These are phyloP conservation scores for Gonium pectorale DNA, from an alignment of 139 green algal species.

Conservation along the genomic window DNA sequence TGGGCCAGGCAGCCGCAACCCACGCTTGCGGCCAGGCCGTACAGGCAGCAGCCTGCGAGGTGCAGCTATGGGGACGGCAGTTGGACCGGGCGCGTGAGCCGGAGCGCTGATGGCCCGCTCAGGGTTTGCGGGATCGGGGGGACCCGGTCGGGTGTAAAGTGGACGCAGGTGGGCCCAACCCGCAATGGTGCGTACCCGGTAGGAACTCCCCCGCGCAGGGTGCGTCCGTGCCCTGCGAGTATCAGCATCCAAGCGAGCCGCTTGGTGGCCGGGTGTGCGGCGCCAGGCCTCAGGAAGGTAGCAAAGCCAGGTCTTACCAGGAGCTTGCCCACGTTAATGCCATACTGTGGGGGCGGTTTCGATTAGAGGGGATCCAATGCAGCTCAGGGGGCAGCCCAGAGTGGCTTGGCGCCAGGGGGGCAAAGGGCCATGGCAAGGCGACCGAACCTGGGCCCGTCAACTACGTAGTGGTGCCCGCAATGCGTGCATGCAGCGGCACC, in stretches of 20 bases:
- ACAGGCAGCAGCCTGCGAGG: conserved; percentile 15
- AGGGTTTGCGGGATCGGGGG: too few relatives aligned
- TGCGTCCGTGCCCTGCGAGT: background rate
- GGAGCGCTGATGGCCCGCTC: too few relatives aligned
- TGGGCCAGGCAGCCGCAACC: background rate
- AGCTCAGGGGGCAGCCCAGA: too few relatives aligned
- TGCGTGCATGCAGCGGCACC: background rate
- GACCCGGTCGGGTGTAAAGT: background rate
- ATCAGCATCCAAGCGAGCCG: background rate
- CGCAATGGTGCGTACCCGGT: background rate
- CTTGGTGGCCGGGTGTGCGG: too few relatives aligned
- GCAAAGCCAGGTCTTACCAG: background rate
- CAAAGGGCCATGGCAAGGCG: background rate
- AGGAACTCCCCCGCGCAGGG: background rate
- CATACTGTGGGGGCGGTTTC: background rate
- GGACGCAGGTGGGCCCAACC: background rate
- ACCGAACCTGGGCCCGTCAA: background rate
- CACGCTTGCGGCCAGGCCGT: background rate
- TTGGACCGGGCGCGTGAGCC: too few relatives aligned
- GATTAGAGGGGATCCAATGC: background rate
- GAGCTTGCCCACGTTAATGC: background rate
- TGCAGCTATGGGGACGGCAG: too few relatives aligned
- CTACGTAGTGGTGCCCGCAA: too few relatives aligned
- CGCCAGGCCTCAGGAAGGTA: too few relatives aligned
- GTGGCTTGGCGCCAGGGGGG: too few relatives aligned